Evolutionary conservation across 139 green algal genomes (phyloP).

Genomic region (Coccomyxa sp.): DNA sequence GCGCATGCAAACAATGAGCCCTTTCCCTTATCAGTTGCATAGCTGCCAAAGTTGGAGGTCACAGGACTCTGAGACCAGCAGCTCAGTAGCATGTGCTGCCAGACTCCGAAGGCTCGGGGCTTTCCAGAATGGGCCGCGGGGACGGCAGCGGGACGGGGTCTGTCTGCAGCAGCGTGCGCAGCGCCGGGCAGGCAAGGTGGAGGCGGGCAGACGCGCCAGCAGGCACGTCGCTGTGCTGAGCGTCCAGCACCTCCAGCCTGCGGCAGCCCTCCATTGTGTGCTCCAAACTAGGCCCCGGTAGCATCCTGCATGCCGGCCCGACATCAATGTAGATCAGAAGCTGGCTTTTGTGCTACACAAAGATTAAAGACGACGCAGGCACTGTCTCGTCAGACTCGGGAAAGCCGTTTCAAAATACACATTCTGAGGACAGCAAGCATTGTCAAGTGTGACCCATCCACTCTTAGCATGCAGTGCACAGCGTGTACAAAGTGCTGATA

Average conservation of each 20-base stretch:
- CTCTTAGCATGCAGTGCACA: not conserved
- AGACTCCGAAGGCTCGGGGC: not conserved
- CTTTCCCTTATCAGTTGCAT: too few species aligned
- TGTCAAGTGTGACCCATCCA: not conserved
- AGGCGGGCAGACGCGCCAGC: not conserved
- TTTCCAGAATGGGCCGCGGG: not conserved
- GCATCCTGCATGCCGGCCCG: slow-evolving; percentile 13
- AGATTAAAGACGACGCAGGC: too few species aligned
- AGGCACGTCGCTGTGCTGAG: slow-evolving; percentile 24
- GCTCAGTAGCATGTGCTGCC: too few species aligned
- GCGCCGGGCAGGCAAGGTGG: not conserved
- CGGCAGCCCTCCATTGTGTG: not conserved
- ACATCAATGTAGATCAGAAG: not conserved
- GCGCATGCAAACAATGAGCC: too few species aligned
- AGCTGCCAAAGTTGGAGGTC: too few species aligned
- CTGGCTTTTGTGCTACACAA: too few species aligned
- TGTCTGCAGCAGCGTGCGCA: not conserved
- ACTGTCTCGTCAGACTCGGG: too few species aligned
- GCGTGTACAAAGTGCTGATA: not conserved
- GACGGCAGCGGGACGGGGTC: too few species aligned
- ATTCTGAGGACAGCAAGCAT: not conserved
- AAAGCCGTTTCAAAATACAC: not conserved
- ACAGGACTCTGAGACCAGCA: too few species aligned
- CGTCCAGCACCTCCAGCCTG: slow-evolving; percentile 27
- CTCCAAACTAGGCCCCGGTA: slow-evolving; percentile 9